Conservation (phyloP, 305 asterid genomes). For the Salvia sclarea region DNA sequence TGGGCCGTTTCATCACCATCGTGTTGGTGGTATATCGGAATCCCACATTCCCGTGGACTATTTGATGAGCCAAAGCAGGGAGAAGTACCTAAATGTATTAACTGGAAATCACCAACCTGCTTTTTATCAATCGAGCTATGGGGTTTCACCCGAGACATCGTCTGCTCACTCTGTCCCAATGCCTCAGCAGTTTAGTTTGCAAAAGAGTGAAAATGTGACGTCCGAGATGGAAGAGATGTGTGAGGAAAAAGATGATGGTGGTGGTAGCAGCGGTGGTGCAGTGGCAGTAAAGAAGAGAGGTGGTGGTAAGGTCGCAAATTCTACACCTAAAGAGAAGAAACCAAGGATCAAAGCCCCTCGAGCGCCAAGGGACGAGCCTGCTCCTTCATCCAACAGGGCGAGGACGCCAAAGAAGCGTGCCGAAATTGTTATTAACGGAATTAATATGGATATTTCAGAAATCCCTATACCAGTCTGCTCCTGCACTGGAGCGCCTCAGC, state of each 20-base stretch:
- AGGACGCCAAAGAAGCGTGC: conserved; percentile 79
- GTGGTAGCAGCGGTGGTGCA: conserved; percentile 26
- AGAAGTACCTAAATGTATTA: conserved; percentile 44
- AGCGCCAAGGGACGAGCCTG: conserved; percentile 44
- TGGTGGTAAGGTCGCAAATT: conserved; percentile 41
- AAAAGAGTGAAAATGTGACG: conserved; percentile 41
- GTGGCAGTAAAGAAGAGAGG: conserved; percentile 56
- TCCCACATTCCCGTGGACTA: conserved; percentile 47
- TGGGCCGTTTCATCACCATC: conserved; percentile 63
- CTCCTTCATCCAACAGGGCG: conserved; percentile 47
- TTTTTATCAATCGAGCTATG: conserved; percentile 51
- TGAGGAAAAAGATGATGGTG: conserved; percentile 46
- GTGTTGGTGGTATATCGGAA: conserved; percentile 59
- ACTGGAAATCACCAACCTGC: conserved; percentile 48
- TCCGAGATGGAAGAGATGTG: conserved; percentile 42
- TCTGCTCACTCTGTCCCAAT: conserved; percentile 55
- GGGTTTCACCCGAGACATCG: conserved; percentile 55
- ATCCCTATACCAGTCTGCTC: conserved; percentile 86
- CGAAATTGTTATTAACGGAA: conserved; percentile 73
- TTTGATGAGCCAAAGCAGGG: conserved; percentile 56
- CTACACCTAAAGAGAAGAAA: conserved; percentile 63
- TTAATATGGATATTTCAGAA: conserved; percentile 69
- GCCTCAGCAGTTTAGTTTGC: conserved; percentile 45
- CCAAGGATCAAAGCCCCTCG: conserved; percentile 56
- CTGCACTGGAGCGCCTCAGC: conserved; percentile 81